These are phyloP conservation scores for Clathrospora elynae DNA, from an alignment of 2,329 filamentous ascomycete genomes.

Conservation along the genomic window DNA sequence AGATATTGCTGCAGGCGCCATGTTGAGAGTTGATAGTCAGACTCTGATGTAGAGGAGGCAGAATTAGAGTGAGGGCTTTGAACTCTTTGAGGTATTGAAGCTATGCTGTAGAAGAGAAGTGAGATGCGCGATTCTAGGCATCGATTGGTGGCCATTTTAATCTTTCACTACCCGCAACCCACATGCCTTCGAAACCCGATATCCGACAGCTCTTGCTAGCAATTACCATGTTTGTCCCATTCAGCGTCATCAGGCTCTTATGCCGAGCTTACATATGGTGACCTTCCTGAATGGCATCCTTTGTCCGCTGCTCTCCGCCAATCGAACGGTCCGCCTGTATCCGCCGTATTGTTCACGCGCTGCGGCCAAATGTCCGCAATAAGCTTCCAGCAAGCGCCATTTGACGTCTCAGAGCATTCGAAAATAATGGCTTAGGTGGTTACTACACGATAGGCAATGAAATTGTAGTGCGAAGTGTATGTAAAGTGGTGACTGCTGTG, in stretches of 20 bases:
- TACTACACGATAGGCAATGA: too few species aligned
- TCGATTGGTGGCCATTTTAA: constrained; percentile 21
- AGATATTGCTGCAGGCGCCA: constrained; percentile 46
- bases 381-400: background rate
- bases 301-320: constrained; percentile 28
- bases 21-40: constrained; percentile 17
- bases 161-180: constrained; percentile 17
- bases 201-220: constrained; percentile 22
- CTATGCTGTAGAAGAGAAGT: background rate
- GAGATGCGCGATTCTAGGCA: constrained; percentile 2
- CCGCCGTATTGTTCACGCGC: constrained; percentile 10
- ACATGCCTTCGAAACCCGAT: constrained; percentile 33
- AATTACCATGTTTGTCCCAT: constrained; percentile 20
- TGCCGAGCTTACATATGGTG: constrained; percentile 36
- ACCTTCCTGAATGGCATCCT: constrained; percentile 20
- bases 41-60: too few species aligned
- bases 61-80: background rate
- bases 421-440: too few species aligned
- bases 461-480: background rate
- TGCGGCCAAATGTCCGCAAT: background rate
- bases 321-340: constrained; percentile 27
- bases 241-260: constrained; percentile 31
- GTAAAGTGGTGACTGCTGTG: background rate
- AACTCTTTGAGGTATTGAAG: background rate
- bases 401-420: too few species aligned